Evolutionary conservation across 2,329 filamentous ascomycete species (phyloP).

Genomic region (Ascochyta fabae): DNA sequence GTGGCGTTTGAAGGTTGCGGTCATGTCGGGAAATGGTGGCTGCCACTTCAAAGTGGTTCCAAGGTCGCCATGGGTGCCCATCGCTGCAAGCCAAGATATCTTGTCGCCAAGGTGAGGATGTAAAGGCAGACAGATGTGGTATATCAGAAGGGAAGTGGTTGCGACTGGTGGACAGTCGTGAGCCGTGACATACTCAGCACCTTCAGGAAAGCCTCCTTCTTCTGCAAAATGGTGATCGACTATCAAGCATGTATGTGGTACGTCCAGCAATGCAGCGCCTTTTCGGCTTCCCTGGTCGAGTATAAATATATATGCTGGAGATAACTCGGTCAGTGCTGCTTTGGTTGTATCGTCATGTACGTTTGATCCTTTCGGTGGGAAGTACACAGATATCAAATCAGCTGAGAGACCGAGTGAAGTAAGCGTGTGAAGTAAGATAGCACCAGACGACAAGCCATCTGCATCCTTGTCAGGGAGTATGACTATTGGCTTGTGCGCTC

Average conservation of each 20-base stretch:
- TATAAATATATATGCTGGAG: slow-evolving; percentile 66
- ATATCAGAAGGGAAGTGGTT: slow-evolving; percentile 69
- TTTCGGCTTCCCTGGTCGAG: slow-evolving; percentile 69
- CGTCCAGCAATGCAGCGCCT: slow-evolving; percentile 61
- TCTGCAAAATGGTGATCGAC: slow-evolving; percentile 69
- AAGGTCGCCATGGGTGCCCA: slow-evolving; percentile 72
- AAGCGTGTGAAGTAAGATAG: slow-evolving; percentile 67
- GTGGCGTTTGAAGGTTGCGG: slow-evolving; percentile 63
- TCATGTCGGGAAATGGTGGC: slow-evolving; percentile 71
- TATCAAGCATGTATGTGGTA: slow-evolving; percentile 60
- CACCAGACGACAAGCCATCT: slow-evolving; percentile 69
- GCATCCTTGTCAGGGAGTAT: slow-evolving; percentile 74
- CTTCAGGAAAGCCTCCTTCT: slow-evolving; percentile 64
- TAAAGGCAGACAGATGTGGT: slow-evolving; percentile 66
- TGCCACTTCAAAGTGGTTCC: slow-evolving; percentile 70
- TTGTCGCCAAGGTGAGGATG: slow-evolving; percentile 60
- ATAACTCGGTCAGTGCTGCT: slow-evolving; percentile 56
- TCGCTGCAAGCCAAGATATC: slow-evolving; percentile 65
- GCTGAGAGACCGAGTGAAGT: slow-evolving; percentile 63
- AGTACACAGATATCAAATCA: slow-evolving; percentile 62
- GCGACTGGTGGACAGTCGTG: slow-evolving; percentile 70
- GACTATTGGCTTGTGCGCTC: slow-evolving; percentile 59
- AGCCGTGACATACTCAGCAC: slow-evolving; percentile 64
- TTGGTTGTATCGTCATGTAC: slow-evolving; percentile 64
- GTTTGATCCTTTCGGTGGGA: slow-evolving; percentile 65